Conservation (phyloP, 2,329 filamentous ascomycete species). For the Fusarium buxicola region DNA sequence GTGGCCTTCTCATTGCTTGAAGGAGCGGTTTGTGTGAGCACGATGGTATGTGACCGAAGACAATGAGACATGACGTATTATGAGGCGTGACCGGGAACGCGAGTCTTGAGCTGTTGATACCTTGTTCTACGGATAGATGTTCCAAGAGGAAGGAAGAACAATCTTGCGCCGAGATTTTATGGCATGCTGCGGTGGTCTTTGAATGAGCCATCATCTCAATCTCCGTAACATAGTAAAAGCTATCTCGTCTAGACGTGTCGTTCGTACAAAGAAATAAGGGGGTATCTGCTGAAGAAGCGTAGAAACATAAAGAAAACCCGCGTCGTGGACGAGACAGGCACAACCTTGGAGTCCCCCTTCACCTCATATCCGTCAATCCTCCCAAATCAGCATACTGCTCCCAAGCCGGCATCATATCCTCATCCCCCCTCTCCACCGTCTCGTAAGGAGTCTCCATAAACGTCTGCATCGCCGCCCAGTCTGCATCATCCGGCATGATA, state of each 20-base stretch:
- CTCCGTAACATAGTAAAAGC: constrained; percentile 27
- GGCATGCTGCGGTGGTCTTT: too few species aligned
- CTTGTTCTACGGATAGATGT: neutral
- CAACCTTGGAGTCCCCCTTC: constrained; percentile 17
- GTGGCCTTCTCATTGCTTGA: neutral
- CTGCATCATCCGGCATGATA: constrained; percentile 47
- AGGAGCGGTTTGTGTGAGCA: neutral
- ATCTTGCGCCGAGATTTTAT: too few species aligned
- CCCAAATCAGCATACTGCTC: constrained; percentile 61
- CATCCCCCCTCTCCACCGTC: constrained; percentile 27
- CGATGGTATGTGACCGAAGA: neutral
- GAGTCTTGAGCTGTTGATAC: neutral
- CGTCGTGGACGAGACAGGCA: constrained; percentile 23
- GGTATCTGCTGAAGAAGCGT: constrained; percentile 41
- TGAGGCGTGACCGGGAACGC: neutral
- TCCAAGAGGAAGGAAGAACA: too few species aligned
- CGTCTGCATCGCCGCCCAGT: constrained; percentile 54
- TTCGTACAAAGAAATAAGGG: constrained; percentile 35
- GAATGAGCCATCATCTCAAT: neutral
- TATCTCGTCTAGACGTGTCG: constrained; percentile 32
- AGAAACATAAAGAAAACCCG: constrained; percentile 15
- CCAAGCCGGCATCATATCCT: constrained; percentile 53
- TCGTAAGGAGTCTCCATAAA: constrained; percentile 48
- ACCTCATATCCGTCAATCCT: constrained; percentile 56
- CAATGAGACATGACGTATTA: constrained; percentile 20